Evolutionary conservation across 2,329 filamentous ascomycete species (phyloP).

Genomic region (Cryphonectria parasitica): DNA sequence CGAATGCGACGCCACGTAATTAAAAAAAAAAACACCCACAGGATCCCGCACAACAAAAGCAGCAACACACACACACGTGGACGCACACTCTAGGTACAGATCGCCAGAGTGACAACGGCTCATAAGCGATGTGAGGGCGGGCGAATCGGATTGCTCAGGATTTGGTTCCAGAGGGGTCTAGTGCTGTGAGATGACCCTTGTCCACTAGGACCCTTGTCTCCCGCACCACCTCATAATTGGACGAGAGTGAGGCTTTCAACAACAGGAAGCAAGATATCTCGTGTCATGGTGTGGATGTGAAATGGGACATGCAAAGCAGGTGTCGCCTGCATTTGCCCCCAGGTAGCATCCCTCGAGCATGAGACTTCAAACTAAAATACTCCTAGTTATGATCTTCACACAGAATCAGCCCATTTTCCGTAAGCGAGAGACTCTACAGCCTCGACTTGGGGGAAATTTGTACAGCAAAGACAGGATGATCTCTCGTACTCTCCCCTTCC

Average conservation of each 20-base stretch:
- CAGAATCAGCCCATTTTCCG: not conserved
- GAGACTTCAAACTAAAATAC: not conserved
- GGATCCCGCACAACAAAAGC: not conserved
- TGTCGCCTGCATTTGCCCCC: not conserved
- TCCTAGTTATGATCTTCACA: not conserved
- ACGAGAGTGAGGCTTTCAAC: not conserved
- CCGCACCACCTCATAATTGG: not conserved
- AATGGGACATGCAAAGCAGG: not conserved
- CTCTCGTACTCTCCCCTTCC: no score
- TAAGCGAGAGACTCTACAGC: no score
- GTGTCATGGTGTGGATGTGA: not conserved
- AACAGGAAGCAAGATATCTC: not conserved
- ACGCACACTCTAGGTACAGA: no score
- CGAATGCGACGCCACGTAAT: not conserved
- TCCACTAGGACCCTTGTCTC: not conserved
- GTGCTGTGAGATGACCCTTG: not conserved
- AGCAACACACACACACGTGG: no score
- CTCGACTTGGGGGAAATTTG: not conserved
- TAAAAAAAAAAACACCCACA: not conserved
- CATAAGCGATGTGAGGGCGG: not conserved
- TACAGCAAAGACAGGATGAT: not conserved
- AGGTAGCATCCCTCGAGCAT: not conserved
- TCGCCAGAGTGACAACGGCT: not conserved
- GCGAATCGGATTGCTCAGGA: not conserved
- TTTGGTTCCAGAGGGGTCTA: not conserved